Evolutionary conservation across 1,284 basidiomycete genomes (phyloP).

Genomic region (Chondrostereum purpureum): DNA sequence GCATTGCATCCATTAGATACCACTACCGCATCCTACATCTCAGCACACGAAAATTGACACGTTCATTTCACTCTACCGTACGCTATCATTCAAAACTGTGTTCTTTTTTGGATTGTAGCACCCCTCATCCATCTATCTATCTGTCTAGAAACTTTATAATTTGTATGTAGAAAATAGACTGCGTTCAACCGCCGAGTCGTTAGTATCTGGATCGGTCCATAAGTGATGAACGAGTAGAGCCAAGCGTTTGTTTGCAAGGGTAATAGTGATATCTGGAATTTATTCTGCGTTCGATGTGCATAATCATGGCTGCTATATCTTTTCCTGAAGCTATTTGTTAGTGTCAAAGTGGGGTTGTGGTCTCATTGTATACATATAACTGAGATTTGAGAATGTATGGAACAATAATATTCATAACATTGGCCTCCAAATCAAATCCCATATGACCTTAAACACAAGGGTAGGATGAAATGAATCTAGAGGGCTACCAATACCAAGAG

Average conservation of each 20-base stretch:
- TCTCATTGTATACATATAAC: too few relatives aligned
- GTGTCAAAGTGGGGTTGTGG: too few relatives aligned
- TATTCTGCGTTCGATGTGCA: too few relatives aligned
- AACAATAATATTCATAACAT: background rate
- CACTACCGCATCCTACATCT: constrained; percentile 22
- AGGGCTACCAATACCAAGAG: constrained; percentile 8
- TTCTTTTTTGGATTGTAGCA: constrained; percentile 25
- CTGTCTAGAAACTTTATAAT: constrained; percentile 24
- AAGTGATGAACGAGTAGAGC: too few relatives aligned
- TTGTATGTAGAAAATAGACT: constrained; percentile 39
- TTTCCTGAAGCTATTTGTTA: too few relatives aligned
- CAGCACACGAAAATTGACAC: constrained; percentile 16
- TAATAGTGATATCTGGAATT: too few relatives aligned
- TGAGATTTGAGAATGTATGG: too few relatives aligned
- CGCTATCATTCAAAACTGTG: constrained; percentile 11
- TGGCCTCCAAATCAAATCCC: constrained; percentile 2
- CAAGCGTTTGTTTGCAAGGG: too few relatives aligned
- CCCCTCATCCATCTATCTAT: constrained; percentile 21
- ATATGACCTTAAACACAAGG: constrained; percentile 13
- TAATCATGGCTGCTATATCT: too few relatives aligned
- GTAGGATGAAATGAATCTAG: constrained; percentile 15
- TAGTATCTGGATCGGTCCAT: too few relatives aligned
- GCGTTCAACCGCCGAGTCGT: constrained; percentile 63
- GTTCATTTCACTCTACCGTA: constrained; percentile 15
- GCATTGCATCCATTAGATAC: constrained; percentile 32